Percentiles rank a stretch among this genome's conserved stretches.
These are phyloP conservation scores for Plantago coronopus DNA, from an alignment of 305 asterid genomes.

Conservation along the genomic window DNA sequence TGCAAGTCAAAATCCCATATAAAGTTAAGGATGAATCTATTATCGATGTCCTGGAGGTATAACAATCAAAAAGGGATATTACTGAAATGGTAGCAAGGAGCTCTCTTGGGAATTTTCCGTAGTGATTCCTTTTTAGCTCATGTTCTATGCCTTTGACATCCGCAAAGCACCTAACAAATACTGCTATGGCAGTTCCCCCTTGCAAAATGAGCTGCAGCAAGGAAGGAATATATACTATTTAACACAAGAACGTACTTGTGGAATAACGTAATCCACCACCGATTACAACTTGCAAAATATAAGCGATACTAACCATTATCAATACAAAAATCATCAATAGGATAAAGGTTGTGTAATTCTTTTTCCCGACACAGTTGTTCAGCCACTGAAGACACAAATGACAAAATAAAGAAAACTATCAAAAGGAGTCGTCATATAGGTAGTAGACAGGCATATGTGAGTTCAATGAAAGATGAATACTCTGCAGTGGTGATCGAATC, in stretches of 20 bases:
- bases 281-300: background rate
- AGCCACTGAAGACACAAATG: slow-evolving; percentile 61
- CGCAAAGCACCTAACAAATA: slow-evolving; percentile 88
- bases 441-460: background rate
- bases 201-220: slow-evolving; percentile 62
- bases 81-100: slow-evolving; percentile 77
- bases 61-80: slow-evolving; percentile 19
- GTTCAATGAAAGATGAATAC: slow-evolving; percentile 24
- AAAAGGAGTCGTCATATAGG: background rate
- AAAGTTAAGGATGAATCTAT: slow-evolving; percentile 14
- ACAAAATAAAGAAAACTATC: slow-evolving; percentile 7
- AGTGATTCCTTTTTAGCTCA: slow-evolving; percentile 50
- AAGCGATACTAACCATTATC: slow-evolving; percentile 58
- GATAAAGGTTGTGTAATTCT: slow-evolving; percentile 89
- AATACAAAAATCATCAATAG: slow-evolving; percentile 72
- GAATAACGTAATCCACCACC: background rate
- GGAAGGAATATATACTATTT: background rate
- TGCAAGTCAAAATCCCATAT: slow-evolving; percentile 27
- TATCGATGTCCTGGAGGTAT: background rate
- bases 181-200: slow-evolving; percentile 87
- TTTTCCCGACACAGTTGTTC: slow-evolving; percentile 95
- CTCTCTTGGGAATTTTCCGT: slow-evolving; percentile 66
- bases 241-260: background rate
- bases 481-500: slow-evolving; percentile 99
- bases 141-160: slow-evolving; percentile 56